These are phyloP conservation scores for Ceraceosorus guamensis DNA, from an alignment of 1,284 basidiomycete species.

Conservation along the genomic window DNA sequence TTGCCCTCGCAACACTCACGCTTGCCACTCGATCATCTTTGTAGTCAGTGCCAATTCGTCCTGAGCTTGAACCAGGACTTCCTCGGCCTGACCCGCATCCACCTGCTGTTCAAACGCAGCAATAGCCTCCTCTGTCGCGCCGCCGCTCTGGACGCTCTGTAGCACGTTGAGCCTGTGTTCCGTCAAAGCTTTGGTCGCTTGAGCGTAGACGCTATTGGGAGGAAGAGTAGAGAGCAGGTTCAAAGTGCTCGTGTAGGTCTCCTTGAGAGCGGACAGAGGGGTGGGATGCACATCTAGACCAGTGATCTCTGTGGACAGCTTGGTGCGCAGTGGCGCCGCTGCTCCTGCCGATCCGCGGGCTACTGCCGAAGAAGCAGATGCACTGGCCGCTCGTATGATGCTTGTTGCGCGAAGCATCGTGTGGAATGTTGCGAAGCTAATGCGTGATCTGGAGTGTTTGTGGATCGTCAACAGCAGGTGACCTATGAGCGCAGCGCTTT, in stretches of 20 bases:
- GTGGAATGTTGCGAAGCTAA: neutral
- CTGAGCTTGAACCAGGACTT: slow-evolving; percentile 71
- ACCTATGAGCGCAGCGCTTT: neutral
- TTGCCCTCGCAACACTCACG: slow-evolving; percentile 60
- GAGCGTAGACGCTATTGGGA: slow-evolving; percentile 75
- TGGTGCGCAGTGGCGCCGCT: slow-evolving; percentile 12
- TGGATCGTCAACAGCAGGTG: neutral
- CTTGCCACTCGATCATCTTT: slow-evolving; percentile 91
- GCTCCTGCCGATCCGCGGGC: slow-evolving; percentile 9
- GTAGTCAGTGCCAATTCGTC: slow-evolving; percentile 71
- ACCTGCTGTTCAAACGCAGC: slow-evolving; percentile 60
- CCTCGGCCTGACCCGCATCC: slow-evolving; percentile 58
- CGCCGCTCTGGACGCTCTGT: slow-evolving; percentile 23
- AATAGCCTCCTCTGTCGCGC: slow-evolving; percentile 62
- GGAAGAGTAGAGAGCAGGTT: slow-evolving; percentile 64
- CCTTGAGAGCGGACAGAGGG: slow-evolving; percentile 68
- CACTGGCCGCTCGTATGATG: slow-evolving; percentile 13
- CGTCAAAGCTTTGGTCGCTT: slow-evolving; percentile 80
- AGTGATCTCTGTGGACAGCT: slow-evolving; percentile 65
- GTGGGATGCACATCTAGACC: slow-evolving; percentile 60
- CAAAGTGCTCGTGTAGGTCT: slow-evolving; percentile 75
- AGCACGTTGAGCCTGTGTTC: slow-evolving; percentile 71
- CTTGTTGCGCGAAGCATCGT: slow-evolving; percentile 15
- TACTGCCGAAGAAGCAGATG: slow-evolving; percentile 13
- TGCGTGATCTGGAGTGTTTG: neutral